Percentiles rank a stretch among this genome's conserved stretches.
Evolutionary conservation across 441 rosid genomes (phyloP).

Genomic region (Mallotus repandus): DNA sequence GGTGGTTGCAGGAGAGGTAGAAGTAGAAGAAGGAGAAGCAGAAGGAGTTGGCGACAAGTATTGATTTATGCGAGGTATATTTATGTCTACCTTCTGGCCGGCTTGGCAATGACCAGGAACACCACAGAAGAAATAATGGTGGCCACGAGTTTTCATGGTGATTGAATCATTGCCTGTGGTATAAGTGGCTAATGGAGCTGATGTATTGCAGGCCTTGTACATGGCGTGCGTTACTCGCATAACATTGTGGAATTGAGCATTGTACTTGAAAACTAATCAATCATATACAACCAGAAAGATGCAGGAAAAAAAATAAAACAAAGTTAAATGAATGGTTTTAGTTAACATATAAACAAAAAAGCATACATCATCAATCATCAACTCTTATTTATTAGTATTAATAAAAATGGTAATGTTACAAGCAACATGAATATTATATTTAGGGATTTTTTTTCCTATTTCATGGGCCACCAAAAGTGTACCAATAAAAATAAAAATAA

Average conservation of each 20-base stretch:
- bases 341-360: too few species aligned
- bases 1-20: conserved; percentile 36
- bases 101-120: conserved; percentile 85
- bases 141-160: conserved; percentile 62
- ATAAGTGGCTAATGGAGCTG: conserved; percentile 71
- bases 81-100: conserved; percentile 87
- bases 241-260: conserved; percentile 80
- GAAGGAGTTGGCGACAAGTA: conserved; percentile 39
- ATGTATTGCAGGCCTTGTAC: conserved; percentile 70
- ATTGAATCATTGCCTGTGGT: conserved; percentile 85
- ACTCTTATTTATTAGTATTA: too few species aligned
- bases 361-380: too few species aligned
- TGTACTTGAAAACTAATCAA: conserved; percentile 68
- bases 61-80: conserved; percentile 42
- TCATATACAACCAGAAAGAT: background rate
- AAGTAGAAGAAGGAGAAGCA: conserved; percentile 34
- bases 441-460: too few species aligned
- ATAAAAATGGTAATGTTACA: too few species aligned
- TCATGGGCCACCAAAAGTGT: too few species aligned
- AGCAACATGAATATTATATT: too few species aligned
- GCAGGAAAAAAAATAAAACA: too few species aligned
- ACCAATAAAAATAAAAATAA: too few species aligned
- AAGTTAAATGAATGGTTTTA: too few species aligned
- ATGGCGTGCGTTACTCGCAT: conserved; percentile 75
- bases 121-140: conserved; percentile 87